Base-by-base conservation (phyloP, 1,284 basidiomycete species). In the Austroboletus novae-zelandiae region DNA sequence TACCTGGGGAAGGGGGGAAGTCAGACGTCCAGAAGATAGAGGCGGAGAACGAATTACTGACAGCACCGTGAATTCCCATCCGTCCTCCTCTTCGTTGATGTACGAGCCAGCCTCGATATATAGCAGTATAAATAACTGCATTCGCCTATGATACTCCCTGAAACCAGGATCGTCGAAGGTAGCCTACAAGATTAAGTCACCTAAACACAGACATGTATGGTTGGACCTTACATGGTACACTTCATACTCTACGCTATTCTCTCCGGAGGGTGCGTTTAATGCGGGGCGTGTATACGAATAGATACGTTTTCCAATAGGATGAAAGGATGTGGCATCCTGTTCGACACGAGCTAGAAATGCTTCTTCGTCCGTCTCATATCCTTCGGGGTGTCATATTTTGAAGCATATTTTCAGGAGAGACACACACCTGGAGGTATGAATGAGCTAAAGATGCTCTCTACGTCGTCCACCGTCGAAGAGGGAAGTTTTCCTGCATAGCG, bases 101-200 rank as follows among this genome's bases (percentile, higher is more conserved):
- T 94, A 98, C 27, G 89, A 93, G 7, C 94, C 94, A 8, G 84
- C 97, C 67, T 99, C 96, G 64, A 99, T 96, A 71, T 93, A 98
- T 9, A 99, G 75, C 39, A 97, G 71, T 51, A 97, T 91, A 66
- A 98, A 98, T 48, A 98, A 68, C 71, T 98, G 96, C 89, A 97
- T 97, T 48, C 84, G 78, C n/a, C 89, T 80, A 64, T 98, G 96
- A 61, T 92, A 95, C 68, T 96, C 93, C 61, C 79, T 80, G 73
- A 98, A 99, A 5, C 93, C 94, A 5, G 90, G 84, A 1, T 94
- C 93, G 53, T 84, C 73, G 84, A 92, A 96, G 7, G 84, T 94
- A 23, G 84, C 68, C 91, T 93, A 62, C 32, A 45, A 57, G 49
- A 40, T 27, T 57, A 23, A 46, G 51, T 50, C 43, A 45, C 32